Base-by-base conservation (phyloP, 345 rosid genomes). In the Eucalyptus tenuipes region DNA sequence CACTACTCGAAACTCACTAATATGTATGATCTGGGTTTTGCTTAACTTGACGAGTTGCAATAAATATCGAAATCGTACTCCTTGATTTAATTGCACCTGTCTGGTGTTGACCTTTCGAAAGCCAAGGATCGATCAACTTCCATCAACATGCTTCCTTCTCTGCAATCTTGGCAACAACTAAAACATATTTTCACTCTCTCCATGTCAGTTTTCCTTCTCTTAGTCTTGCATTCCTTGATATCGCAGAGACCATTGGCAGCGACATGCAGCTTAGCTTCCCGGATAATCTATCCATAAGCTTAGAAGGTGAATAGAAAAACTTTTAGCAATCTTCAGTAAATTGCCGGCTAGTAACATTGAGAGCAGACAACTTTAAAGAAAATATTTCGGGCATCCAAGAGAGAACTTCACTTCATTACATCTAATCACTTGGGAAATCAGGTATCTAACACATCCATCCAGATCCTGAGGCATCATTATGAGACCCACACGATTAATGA, bases 381-480 rank as follows among this genome's bases (percentile, higher is more conserved):
- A 57, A 57, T 57, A 24, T 57, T 24, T 57, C 29, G 0, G 64
- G 64, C 64, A 57, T 57, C 64, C n/a, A 57, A 57, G 64, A 57
- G 64, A 57, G 64, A 57, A 57, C 29, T 24, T 57, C 64, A 57
- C 64, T 57, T 57, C 64, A 13, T 57, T 57, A 57, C 64, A 24
- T 57, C 64, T 57, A 24, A 0, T 57, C 64, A 0, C 64, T 57
- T 24, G 27, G 64, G 29, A 57, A 24, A 57, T 24, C 64, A 57
- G 64, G 1, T 9, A 25, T 57, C n/a, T 10, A 57, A 57, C 64
- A 10, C 64, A 57, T 0, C 0, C 0, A 57, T 24, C 64, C 64
- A n/a, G 64, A 57, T 10, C n/a, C 64, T 57, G 27, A n/a, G 64
- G 6, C 64, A 57, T 57, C 64, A 10, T 57, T 57, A 10, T 24